Evolutionary conservation across 257 asterid genomes (phyloP), one percentile per base, ranked within the genome.

Genomic region (Nicotiana undulata): DNA sequence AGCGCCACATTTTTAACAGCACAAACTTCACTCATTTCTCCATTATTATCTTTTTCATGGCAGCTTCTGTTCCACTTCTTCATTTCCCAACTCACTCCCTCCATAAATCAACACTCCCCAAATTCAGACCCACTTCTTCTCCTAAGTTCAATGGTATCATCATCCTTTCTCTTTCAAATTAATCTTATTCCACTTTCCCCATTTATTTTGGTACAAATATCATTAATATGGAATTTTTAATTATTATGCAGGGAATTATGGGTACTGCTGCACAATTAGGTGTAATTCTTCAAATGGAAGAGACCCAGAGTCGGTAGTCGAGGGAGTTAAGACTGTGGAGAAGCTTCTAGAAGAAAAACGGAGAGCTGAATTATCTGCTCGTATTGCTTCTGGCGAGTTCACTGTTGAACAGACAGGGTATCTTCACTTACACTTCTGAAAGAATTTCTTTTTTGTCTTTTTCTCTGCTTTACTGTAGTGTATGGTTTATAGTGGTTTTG

Each of bases 371-470:
- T 89, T 94, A 82, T 93, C 98, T 82, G 91, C 95, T 80, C 94
- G 98, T 22, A 94, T 94, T 63, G 93, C 97, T 77, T 89, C 97
- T 65, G 98, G 97, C 29, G 94, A 85, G 85, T 94, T 94, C 24
- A 93, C 98, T 55, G 97, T 91, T 28, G 90, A 90, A 79, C 88
- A 90, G 80, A 53, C 90, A 68, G 90, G 97, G 98, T 91, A 90
- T 22, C 20, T 40, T 2, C 59, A 17, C 5, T 68, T 32, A 31
- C 60, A 20, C 49, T 40, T 40, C 49, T 9, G 59, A 29, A 40
- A 44, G 20, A n/a, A 78, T 55, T 1, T 16, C 4, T 49, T 9
- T 11, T n/a, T 40, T 12, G 49, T 40, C 12, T n/a, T 68, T 40
- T 6, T 68, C 58, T 40, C 17, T 40, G 77, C 24, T 44, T 70